Evolutionary conservation across 495 filamentous ascomycete genomes (phyloP), one percentile per base, ranked within the genome.

Genomic region (Sabuloglossum arenarium): DNA sequence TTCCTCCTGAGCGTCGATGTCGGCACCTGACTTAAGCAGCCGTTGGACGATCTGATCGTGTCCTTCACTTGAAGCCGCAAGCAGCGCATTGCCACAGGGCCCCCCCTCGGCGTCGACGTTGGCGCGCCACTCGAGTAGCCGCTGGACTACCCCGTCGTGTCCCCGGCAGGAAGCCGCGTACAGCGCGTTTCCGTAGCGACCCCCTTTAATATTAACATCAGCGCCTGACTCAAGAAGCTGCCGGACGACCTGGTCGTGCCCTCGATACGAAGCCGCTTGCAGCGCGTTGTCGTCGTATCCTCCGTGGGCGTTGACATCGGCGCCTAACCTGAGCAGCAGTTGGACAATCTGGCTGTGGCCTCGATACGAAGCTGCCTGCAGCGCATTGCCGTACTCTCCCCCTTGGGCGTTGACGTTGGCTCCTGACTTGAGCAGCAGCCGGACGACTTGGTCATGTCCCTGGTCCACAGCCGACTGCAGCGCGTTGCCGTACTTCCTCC

Each of bases 1-100:
- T 8, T 59, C 65, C 23, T 55, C 61, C 16, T 27, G 8, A 27
- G 58, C 54, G 57, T 69, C 62, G 4, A 60, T 52, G 43, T 68
- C 56, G 8, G 63, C 64, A 6, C 62, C 63, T 6, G 52, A 14
- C 8, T 59, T 43, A 1, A 64, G 51, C 2, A 69, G 42, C 0
- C 60, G 37, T 31, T 59, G 50, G 24, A 66, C 56, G 1, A 60
- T 42, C 9, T 59, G 43, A 27, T 5, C 1, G 32, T 56, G 32
- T 23, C 23, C 54, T 3, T 30, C 1, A 6, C 4, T 11, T 52
- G 30, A 0, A 6, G 60, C 60, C 42, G 56, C 60, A 19, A 46
- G 34, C 31, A 63, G 59, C n/a, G 66, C 62, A 54, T 31, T 64
- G 42, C 57, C 59, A 42, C 45, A 62, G 10, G 54, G 6, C 1